phyloP scores from a whole-genome alignment of 2,329 filamentous ascomycete species.

The Calonectria montana region DNA sequence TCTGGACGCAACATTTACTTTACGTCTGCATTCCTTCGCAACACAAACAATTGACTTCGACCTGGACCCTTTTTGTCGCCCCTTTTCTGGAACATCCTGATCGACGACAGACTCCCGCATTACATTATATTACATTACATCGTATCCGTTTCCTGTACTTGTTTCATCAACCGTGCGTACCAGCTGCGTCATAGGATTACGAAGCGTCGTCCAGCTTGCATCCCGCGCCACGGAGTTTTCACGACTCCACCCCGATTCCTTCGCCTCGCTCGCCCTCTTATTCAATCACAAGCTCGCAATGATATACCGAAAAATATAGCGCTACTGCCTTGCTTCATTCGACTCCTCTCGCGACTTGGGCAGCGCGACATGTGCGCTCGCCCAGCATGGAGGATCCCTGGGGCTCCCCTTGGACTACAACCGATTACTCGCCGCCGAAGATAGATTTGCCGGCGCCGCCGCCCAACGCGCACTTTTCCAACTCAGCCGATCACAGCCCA shows the following conservation, averaged over 20 bases:
- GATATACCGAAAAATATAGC: slow-evolving; percentile 28
- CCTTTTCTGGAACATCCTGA: not conserved
- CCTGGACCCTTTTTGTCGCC: not conserved
- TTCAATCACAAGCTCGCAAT: slow-evolving; percentile 29
- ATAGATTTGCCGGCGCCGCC: slow-evolving; percentile 49
- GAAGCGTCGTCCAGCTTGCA: slow-evolving; percentile 8
- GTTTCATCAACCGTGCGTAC: not conserved
- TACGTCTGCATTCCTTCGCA: slow-evolving; percentile 3
- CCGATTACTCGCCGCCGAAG: slow-evolving; percentile 51
- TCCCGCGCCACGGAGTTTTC: slow-evolving; percentile 24
- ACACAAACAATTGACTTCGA: slow-evolving; percentile 2
- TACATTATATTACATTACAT: not conserved
- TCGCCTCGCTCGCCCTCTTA: slow-evolving; percentile 21
- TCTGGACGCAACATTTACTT: slow-evolving; percentile 4
- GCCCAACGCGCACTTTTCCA: slow-evolving; percentile 45
- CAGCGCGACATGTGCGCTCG: slow-evolving; percentile 48
- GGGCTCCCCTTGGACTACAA: slow-evolving; percentile 71
- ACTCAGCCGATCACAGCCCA: slow-evolving; percentile 38
- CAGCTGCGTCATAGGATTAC: slow-evolving; percentile 21
- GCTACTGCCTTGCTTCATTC: not conserved
- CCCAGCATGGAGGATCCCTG: slow-evolving; percentile 71
- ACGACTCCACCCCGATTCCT: slow-evolving; percentile 18
- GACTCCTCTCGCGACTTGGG: slow-evolving; percentile 21
- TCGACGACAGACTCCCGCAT: not conserved
- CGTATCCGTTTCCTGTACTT: not conserved